Conservation (phyloP, 129 eudicot species). For the Kitagawia praeruptora region DNA sequence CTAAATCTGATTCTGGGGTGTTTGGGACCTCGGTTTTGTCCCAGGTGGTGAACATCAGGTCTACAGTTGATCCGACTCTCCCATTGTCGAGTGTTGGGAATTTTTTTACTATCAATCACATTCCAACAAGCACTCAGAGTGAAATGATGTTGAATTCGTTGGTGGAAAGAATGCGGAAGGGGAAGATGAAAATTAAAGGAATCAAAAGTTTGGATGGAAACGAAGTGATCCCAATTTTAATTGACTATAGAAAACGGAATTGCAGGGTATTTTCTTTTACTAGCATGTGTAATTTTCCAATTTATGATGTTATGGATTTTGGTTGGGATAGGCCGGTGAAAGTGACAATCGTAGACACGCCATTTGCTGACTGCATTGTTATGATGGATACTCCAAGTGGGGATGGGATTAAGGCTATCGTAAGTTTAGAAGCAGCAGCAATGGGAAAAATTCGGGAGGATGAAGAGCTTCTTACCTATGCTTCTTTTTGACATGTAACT, state of each 20-base stretch:
- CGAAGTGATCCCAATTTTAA: neutral
- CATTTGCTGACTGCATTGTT: neutral
- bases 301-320: slow-evolving; percentile 19
- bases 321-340: slow-evolving; percentile 32
- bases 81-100: neutral
- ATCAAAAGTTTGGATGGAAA: slow-evolving; percentile 1
- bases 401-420: slow-evolving; percentile 28
- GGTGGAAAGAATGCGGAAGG: neutral
- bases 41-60: neutral
- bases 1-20: neutral
- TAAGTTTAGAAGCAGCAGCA: slow-evolving; percentile 16
- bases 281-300: slow-evolving; percentile 19
- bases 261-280: neutral
- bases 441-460: slow-evolving; percentile 2
- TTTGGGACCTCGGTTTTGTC: neutral
- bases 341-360: neutral
- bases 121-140: neutral
- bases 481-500: neutral
- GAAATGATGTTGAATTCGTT: neutral
- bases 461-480: neutral
- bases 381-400: slow-evolving; percentile 15
- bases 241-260: neutral
- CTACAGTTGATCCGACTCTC: neutral
- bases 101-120: neutral
- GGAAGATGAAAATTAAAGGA: neutral